phyloP scores from a whole-genome alignment of 2,329 filamentous ascomycete genomes.

The Xylaria hypoxylon region DNA sequence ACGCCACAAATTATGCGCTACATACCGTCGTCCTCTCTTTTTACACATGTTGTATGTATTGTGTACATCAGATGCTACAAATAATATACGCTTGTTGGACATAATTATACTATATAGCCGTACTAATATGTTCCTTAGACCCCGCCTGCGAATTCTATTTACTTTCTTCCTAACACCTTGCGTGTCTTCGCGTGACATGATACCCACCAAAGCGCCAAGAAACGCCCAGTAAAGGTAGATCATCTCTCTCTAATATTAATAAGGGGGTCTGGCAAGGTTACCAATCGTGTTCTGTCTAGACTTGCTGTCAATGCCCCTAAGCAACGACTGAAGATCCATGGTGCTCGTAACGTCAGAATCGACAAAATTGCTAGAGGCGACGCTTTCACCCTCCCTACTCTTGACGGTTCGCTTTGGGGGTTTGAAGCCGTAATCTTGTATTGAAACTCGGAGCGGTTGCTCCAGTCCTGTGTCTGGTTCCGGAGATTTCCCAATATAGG shows the following conservation, averaged over 20 bases:
- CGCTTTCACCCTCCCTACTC: conserved; percentile 49
- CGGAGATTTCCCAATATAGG: conserved; percentile 44
- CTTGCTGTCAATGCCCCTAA: conserved; percentile 52
- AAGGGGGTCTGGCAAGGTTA: conserved; percentile 51
- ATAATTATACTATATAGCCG: conserved; percentile 29
- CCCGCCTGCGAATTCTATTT: conserved; percentile 12
- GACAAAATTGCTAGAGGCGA: conserved; percentile 41
- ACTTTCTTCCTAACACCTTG: conserved; percentile 13
- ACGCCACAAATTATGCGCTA: background rate
- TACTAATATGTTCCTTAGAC: conserved; percentile 3
- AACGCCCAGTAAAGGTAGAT: conserved; percentile 10
- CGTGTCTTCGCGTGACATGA: background rate
- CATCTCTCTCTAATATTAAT: conserved; percentile 40
- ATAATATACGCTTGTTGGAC: conserved; percentile 16
- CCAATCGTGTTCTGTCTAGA: conserved; percentile 50
- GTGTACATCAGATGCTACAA: conserved; percentile 4
- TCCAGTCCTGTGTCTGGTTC: conserved; percentile 41
- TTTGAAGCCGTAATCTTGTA: conserved; percentile 54
- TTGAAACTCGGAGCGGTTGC: conserved; percentile 47
- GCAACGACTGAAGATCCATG: conserved; percentile 51
- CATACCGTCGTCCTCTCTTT: background rate
- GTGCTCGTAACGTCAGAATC: conserved; percentile 40
- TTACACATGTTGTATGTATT: background rate
- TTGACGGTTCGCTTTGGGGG: conserved; percentile 44
- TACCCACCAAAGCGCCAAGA: conserved; percentile 11